Conservation (phyloP, 2,329 filamentous ascomycete species). For the Xylariaceae sp. region DNA sequence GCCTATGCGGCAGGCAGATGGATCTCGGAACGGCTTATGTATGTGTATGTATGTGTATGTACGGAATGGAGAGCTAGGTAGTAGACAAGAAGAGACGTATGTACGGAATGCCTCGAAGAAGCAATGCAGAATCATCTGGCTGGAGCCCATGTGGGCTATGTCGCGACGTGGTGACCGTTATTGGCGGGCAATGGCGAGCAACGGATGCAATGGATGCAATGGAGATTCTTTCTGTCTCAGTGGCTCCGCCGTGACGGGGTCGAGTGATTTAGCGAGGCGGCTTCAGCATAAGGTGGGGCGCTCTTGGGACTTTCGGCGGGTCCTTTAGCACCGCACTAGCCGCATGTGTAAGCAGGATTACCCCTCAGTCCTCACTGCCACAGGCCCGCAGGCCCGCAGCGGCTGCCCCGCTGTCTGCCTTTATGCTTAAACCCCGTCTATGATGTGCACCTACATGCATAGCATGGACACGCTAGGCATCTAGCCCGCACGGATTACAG, state of each 20-base stretch:
- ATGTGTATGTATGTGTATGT: too few relatives aligned
- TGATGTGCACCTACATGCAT: not conserved
- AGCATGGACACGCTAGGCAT: not conserved
- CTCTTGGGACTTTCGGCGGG: too few relatives aligned
- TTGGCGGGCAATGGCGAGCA: not conserved
- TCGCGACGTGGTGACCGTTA: not conserved
- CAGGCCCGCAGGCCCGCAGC: too few relatives aligned
- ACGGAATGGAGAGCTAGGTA: too few relatives aligned
- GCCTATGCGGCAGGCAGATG: not conserved
- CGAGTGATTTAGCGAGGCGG: not conserved
- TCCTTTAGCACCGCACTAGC: not conserved
- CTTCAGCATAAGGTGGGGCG: not conserved
- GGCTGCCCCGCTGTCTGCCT: not conserved
- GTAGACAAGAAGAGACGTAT: too few relatives aligned
- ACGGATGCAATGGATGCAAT: not conserved
- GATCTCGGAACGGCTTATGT: too few relatives aligned
- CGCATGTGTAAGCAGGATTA: not conserved
- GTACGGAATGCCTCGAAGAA: not conserved
- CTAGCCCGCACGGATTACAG: not conserved
- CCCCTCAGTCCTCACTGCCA: not conserved
- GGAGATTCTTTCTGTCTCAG: conserved; percentile 1
- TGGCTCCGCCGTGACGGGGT: not conserved
- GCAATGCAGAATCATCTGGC: not conserved
- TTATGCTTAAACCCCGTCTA: not conserved
- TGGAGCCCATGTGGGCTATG: not conserved